A percentile compares a stretch with the other conserved stretches of the same genome.
Conservation (phyloP, 352 stramenopile genomes). For the Phytopythium oedochilum region DNA sequence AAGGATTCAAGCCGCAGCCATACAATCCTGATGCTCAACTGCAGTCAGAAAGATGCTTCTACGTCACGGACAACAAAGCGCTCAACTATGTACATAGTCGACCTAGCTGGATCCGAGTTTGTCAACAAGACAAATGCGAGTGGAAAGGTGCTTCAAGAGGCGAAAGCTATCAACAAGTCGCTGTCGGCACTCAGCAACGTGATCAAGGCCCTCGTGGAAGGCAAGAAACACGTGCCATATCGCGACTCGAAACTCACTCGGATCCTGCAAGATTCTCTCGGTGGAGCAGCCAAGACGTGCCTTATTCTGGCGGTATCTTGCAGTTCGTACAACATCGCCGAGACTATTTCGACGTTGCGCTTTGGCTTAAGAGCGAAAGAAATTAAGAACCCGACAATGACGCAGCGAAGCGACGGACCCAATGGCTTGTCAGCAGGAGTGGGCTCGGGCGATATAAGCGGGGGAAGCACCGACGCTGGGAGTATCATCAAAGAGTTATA, state of each 20-base stretch:
- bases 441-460: constrained; percentile 1
- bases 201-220: constrained; percentile 76
- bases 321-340: constrained; percentile 74
- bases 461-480: constrained; percentile 4
- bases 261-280: constrained; percentile 87
- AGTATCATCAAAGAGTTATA: constrained; percentile 70
- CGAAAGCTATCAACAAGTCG: constrained; percentile 86
- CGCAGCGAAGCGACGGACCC: constrained; percentile 26
- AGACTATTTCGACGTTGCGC: constrained; percentile 74
- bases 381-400: constrained; percentile 70
- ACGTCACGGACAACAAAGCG: constrained; percentile 26
- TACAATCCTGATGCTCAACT: constrained; percentile 63
- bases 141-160: constrained; percentile 76
- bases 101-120: constrained; percentile 81
- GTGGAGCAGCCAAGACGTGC: constrained; percentile 92
- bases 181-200: constrained; percentile 82
- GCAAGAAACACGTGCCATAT: constrained; percentile 73
- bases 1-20: constrained; percentile 83
- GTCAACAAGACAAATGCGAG: constrained; percentile 82
- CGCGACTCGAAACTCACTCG: constrained; percentile 83
- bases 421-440: neutral
- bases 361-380: constrained; percentile 75
- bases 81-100: constrained; percentile 79
- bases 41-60: constrained; percentile 13
- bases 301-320: constrained; percentile 93